These are phyloP conservation scores for Trichoderma simmonsii DNA, from an alignment of 2,329 filamentous ascomycete species.

Conservation along the genomic window DNA sequence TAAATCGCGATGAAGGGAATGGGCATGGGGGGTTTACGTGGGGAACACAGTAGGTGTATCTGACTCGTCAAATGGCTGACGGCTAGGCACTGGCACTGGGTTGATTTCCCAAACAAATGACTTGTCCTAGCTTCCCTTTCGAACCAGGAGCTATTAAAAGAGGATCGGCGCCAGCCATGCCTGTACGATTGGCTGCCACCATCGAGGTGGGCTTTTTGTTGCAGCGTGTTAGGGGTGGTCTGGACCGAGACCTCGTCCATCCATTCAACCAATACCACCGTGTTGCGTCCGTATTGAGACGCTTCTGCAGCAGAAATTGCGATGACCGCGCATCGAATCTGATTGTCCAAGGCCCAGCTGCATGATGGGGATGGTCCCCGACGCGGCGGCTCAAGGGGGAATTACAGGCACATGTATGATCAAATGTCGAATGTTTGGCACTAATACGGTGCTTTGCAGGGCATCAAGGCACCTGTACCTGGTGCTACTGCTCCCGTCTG, in stretches of 20 bases:
- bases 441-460: constrained; percentile 1
- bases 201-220: neutral
- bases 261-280: neutral
- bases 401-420: neutral
- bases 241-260: constrained; percentile 2
- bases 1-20: constrained; percentile 9
- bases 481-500: neutral
- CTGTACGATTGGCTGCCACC: constrained; percentile 9
- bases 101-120: neutral
- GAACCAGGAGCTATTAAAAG: constrained; percentile 11
- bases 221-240: neutral
- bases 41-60: constrained; percentile 1
- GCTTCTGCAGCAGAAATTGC: constrained; percentile 1
- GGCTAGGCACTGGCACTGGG: neutral
- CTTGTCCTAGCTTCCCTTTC: constrained; percentile 13
- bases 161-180: constrained; percentile 13
- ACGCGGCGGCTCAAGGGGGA: neutral
- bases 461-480: neutral
- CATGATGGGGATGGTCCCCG: constrained; percentile 5
- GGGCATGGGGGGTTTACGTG: neutral
- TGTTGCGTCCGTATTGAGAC: neutral
- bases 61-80: constrained; percentile 8
- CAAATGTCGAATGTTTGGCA: neutral
- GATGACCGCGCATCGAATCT: neutral
- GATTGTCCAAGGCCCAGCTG: neutral